Conservation (phyloP, 2,329 filamentous ascomycete genomes). For the Diaporthe australafricana region DNA sequence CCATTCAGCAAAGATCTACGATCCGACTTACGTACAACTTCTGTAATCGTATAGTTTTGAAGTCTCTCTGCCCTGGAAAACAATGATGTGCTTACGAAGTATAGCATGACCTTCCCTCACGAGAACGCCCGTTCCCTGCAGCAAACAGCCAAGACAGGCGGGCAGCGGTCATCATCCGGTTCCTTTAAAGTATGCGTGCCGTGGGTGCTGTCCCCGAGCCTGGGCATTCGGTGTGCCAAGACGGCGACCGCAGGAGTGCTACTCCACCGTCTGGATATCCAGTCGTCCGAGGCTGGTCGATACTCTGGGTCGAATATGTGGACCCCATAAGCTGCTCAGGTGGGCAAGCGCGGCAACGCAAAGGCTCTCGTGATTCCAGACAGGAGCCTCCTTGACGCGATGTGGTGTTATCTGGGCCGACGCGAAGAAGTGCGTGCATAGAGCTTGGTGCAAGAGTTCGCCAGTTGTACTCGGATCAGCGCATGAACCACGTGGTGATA, state of each 20-base stretch:
- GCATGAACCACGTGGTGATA: conserved; percentile 5
- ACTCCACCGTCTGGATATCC: conserved; percentile 24
- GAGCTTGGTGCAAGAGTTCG: neutral
- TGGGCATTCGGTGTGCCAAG: conserved; percentile 15
- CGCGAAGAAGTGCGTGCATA: neutral
- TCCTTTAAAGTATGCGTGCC: neutral
- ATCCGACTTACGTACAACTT: conserved; percentile 11
- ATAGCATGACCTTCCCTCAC: neutral
- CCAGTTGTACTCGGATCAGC: neutral
- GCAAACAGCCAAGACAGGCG: neutral
- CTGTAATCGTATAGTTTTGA: neutral
- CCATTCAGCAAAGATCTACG: conserved; percentile 1
- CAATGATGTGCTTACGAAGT: neutral
- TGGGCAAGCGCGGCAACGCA: conserved; percentile 17
- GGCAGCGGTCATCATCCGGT: conserved; percentile 14
- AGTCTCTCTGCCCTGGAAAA: neutral
- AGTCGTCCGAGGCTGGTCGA: conserved; percentile 13
- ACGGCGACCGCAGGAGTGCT: conserved; percentile 25
- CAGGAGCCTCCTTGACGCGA: neutral
- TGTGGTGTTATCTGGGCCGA: neutral
- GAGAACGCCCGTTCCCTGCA: neutral
- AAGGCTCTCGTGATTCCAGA: neutral
- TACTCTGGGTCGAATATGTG: conserved; percentile 15
- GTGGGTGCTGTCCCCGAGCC: neutral
- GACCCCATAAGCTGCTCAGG: neutral